Base-by-base conservation (phyloP, 768 basidiomycete genomes). In the Krasilnikovozyma curviuscula region DNA sequence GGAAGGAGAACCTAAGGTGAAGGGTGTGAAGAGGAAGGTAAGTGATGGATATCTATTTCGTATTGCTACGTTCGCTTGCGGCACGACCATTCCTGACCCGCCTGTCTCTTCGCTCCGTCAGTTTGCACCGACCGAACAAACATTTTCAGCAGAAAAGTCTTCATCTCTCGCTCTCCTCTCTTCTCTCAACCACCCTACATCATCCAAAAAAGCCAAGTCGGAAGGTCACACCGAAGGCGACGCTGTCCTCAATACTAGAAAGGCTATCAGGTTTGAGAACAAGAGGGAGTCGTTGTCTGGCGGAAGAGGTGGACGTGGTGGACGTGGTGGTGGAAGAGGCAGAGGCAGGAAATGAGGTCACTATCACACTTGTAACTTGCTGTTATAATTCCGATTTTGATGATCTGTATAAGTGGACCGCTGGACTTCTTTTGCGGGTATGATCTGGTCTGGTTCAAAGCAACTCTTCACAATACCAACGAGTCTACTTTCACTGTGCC, bases 81-180 rank as follows among this genome's bases (percentile, higher is more conserved):
- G 9, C 27, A 2, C 32, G 33, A 27, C 27, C 32, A 5, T 27
- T 30, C 45, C 54, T 46, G 45, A 24, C 21, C 6, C 28, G 29
- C 2, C 34, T 30, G 1, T 10, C 34, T 19, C 29, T 21, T n/a
- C 18, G 8, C 41, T 31, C 24, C 25, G 13, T 24, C 56, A 93
- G 82, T 97, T 93, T 61, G 83, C 85, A 5, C 76, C 88, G 0
- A 74, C 78, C 10, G n/a, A n/a, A n/a, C n/a, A n/a, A 85, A 88
- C 59, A 69, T 68, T 6, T 69, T 80, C 1, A 1, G 61, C 68
- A 5, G 93, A 98, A 67, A 81, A 76, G 55, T 73, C 78, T 19
- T 57, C 73, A 3, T 78, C 83, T 7, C 65, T 95, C 41, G 72
- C 75, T 14, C 67, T 97, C n/a, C 64, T 95, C 19, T 73, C 77